These are phyloP conservation scores for Solanum medicagineum DNA, from an alignment of 257 asterid genomes.

Conservation along the genomic window DNA sequence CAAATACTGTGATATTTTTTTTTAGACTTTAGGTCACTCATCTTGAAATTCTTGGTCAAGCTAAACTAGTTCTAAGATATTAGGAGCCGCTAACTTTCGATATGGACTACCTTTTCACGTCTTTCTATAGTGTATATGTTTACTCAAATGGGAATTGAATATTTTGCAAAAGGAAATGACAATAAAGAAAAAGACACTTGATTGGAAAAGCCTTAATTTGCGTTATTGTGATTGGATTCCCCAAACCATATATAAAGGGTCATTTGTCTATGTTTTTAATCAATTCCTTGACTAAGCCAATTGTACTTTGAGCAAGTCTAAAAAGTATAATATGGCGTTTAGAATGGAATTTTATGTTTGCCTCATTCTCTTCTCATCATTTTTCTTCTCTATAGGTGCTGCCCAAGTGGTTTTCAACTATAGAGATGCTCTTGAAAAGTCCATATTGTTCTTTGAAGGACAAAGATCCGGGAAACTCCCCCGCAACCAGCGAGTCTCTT, in stretches of 20 bases:
- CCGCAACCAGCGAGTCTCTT: slow-evolving; percentile 22
- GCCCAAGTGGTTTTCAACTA: slow-evolving; percentile 38
- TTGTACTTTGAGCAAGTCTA: neutral
- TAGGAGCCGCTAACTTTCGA: neutral
- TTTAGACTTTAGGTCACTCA: neutral
- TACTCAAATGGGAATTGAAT: neutral
- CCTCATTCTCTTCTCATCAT: slow-evolving; percentile 1
- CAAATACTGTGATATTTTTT: neutral
- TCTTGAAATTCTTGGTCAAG: neutral
- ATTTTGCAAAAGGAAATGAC: neutral
- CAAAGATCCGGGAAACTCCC: slow-evolving; percentile 80
- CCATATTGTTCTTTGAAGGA: slow-evolving; percentile 77
- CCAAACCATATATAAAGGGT: slow-evolving; percentile 19
- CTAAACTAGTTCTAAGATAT: neutral
- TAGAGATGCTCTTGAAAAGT: slow-evolving; percentile 68
- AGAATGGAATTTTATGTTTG: neutral
- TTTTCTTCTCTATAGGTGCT: neutral
- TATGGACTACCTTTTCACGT: neutral
- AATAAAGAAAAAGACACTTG: neutral
- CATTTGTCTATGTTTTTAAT: neutral
- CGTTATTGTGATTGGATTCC: slow-evolving; percentile 19
- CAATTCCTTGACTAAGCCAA: neutral
- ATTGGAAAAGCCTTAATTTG: slow-evolving; percentile 34
- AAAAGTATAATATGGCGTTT: slow-evolving; percentile 17
- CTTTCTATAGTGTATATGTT: neutral